Percentiles rank a stretch among this genome's conserved stretches.
phyloP scores from a whole-genome alignment of 192 early-diverging fungal species.

The Cetraspora pellucida region DNA sequence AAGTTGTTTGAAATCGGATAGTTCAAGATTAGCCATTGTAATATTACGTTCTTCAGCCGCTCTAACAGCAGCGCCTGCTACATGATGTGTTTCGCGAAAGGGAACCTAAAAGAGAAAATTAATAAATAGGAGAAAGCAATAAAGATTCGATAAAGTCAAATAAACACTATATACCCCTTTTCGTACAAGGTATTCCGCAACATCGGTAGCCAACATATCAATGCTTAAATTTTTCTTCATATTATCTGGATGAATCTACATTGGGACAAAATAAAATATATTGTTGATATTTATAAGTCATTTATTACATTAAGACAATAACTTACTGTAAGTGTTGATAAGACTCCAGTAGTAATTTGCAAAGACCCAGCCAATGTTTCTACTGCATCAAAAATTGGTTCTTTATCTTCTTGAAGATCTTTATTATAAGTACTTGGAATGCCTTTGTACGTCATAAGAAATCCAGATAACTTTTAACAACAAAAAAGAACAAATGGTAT shows the following conservation, averaged over 20 bases:
- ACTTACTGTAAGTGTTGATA: constrained; percentile 82
- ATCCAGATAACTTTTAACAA: constrained; percentile 83
- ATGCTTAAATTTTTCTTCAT: constrained; percentile 81
- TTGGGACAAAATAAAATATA: constrained; percentile 21
- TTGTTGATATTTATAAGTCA: not conserved
- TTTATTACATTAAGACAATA: not conserved
- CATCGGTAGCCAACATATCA: constrained; percentile 98
- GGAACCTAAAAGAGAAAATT: constrained; percentile 61
- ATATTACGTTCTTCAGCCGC: constrained; percentile 87
- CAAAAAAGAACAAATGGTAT: not conserved
- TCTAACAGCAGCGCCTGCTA: constrained; percentile 92
- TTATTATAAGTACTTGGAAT: constrained; percentile 98
- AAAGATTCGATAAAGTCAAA: not conserved
- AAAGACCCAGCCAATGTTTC: constrained; percentile 89
- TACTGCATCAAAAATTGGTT: constrained; percentile 95
- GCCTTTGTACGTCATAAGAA: constrained; percentile 99
- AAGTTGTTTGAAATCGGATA: constrained; percentile 81
- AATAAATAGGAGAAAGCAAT: not conserved
- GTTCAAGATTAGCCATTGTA: constrained; percentile 71
- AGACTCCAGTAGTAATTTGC: constrained; percentile 89
- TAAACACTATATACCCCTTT: constrained; percentile 67
- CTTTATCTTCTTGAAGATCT: constrained; percentile 99
- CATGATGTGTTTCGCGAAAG: constrained; percentile 99
- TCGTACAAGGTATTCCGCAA: constrained; percentile 97
- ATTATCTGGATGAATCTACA: constrained; percentile 77